Conservation (phyloP, 2,329 filamentous ascomycete species). For the Xylariaceae sp. region DNA sequence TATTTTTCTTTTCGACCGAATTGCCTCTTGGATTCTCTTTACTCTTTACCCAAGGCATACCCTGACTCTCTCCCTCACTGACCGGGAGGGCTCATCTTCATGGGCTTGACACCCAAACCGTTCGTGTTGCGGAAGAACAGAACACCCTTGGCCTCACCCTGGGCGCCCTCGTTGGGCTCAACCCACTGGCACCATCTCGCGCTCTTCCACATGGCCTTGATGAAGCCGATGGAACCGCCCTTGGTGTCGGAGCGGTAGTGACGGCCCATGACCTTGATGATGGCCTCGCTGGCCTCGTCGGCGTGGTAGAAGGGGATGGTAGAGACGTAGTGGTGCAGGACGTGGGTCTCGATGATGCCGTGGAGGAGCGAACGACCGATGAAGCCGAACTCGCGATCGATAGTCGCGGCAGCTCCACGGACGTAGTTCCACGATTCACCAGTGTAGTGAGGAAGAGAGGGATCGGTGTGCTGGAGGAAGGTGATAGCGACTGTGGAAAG, state of each 20-base stretch:
- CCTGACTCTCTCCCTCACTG: slow-evolving; percentile 5
- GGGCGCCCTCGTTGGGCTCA: slow-evolving; percentile 77
- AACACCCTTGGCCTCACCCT: slow-evolving; percentile 76
- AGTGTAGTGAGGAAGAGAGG: slow-evolving; percentile 86
- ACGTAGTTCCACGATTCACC: slow-evolving; percentile 85
- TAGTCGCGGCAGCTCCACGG: slow-evolving; percentile 88
- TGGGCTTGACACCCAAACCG: slow-evolving; percentile 61
- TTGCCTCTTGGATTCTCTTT: neutral
- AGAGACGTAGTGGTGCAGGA: slow-evolving; percentile 95
- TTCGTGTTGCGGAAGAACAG: slow-evolving; percentile 96
- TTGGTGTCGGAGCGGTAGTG: slow-evolving; percentile 85
- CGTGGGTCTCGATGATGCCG: slow-evolving; percentile 96
- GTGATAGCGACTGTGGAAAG: slow-evolving; percentile 75
- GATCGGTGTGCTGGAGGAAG: slow-evolving; percentile 95
- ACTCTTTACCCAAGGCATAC: neutral
- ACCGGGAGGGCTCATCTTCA: slow-evolving; percentile 26
- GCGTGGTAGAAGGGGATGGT: slow-evolving; percentile 96
- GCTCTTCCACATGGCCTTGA: slow-evolving; percentile 74
- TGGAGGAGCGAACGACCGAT: slow-evolving; percentile 86
- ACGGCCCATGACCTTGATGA: slow-evolving; percentile 88
- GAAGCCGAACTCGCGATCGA: slow-evolving; percentile 96
- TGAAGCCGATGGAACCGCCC: slow-evolving; percentile 75
- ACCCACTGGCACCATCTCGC: slow-evolving; percentile 94
- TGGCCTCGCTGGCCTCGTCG: slow-evolving; percentile 88
- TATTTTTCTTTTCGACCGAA: neutral